Evolutionary conservation across 169 alveolate species (phyloP).

Genomic region (Cystoisospora suis): DNA sequence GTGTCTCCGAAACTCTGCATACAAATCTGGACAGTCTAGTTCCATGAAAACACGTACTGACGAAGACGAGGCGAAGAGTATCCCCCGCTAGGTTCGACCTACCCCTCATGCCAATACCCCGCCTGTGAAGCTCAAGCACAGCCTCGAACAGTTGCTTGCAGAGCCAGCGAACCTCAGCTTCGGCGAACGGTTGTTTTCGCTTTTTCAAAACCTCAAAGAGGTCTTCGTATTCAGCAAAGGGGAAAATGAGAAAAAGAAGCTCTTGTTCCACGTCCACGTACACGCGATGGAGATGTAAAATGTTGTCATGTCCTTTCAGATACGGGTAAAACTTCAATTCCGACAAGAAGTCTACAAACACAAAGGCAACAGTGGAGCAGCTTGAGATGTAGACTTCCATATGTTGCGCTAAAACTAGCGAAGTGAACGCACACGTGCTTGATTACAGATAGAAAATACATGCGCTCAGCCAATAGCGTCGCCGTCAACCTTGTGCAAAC

Average conservation of each 20-base stretch:
- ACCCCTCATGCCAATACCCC: slow-evolving; percentile 54
- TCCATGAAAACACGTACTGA: no score
- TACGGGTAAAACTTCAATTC: slow-evolving; percentile 35
- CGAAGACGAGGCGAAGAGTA: no score
- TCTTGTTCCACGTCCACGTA: slow-evolving; percentile 47
- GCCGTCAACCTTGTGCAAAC: no score
- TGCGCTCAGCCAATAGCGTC: no score
- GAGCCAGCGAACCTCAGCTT: slow-evolving; percentile 48
- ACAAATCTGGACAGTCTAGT: no score
- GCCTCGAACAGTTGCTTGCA: slow-evolving; percentile 45
- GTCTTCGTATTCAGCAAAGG: slow-evolving; percentile 52
- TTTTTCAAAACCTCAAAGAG: slow-evolving; percentile 49
- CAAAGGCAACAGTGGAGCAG: neutral
- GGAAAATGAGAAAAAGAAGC: slow-evolving; percentile 43
- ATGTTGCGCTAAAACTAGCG: no score
- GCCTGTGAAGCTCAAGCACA: slow-evolving; percentile 4
- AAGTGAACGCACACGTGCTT: no score
- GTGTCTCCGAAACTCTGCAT: no score
- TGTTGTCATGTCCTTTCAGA: slow-evolving; percentile 30
- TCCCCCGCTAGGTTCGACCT: no score
- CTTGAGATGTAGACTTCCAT: no score
- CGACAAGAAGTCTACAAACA: slow-evolving; percentile 12
- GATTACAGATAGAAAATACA: no score
- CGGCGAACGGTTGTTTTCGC: slow-evolving; percentile 34
- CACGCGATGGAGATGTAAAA: slow-evolving; percentile 32